Percentiles rank a stretch among this genome's conserved stretches.
These are phyloP conservation scores for Monascus ruber DNA, from an alignment of 2,329 filamentous ascomycete genomes.

Conservation along the genomic window DNA sequence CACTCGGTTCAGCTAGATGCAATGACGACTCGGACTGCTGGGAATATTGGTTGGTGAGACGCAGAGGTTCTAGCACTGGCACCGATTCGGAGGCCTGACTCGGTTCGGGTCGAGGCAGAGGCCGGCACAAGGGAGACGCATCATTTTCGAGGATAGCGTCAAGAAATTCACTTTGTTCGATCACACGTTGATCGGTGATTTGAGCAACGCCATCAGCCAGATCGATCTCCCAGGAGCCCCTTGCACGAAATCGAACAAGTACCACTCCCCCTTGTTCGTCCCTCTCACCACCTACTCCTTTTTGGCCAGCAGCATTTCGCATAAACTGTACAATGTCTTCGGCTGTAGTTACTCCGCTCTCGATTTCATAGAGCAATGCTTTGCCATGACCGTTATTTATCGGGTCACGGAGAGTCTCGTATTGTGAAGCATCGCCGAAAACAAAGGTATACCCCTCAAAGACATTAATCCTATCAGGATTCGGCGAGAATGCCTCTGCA, in stretches of 20 bases:
- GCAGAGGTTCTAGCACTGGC: background rate
- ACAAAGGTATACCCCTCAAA: slow-evolving; percentile 85
- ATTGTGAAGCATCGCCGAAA: slow-evolving; percentile 68
- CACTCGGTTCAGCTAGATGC: background rate
- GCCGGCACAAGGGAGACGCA: slow-evolving; percentile 57
- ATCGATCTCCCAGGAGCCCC: slow-evolving; percentile 44
- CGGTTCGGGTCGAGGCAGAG: slow-evolving; percentile 44
- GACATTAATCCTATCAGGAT: slow-evolving; percentile 53
- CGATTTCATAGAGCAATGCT: slow-evolving; percentile 54
- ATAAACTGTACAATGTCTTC: slow-evolving; percentile 71
- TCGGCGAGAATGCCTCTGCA: slow-evolving; percentile 59
- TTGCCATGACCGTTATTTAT: slow-evolving; percentile 77
- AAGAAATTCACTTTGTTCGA: slow-evolving; percentile 84
- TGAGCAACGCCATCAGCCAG: slow-evolving; percentile 60
- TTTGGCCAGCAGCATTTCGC: slow-evolving; percentile 61
- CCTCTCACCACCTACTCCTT: slow-evolving; percentile 53
- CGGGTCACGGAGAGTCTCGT: slow-evolving; percentile 59
- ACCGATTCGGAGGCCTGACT: slow-evolving; percentile 8
- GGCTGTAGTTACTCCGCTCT: slow-evolving; percentile 51
- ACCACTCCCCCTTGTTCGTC: slow-evolving; percentile 59
- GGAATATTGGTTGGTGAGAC: slow-evolving; percentile 2
- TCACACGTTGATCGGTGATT: slow-evolving; percentile 65
- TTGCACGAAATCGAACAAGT: slow-evolving; percentile 59
- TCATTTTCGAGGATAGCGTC: slow-evolving; percentile 80
- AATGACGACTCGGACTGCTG: slow-evolving; percentile 2